These are phyloP conservation scores for Colletotrichum nymphaeae DNA, from an alignment of 2,329 filamentous ascomycete species.

Conservation along the genomic window DNA sequence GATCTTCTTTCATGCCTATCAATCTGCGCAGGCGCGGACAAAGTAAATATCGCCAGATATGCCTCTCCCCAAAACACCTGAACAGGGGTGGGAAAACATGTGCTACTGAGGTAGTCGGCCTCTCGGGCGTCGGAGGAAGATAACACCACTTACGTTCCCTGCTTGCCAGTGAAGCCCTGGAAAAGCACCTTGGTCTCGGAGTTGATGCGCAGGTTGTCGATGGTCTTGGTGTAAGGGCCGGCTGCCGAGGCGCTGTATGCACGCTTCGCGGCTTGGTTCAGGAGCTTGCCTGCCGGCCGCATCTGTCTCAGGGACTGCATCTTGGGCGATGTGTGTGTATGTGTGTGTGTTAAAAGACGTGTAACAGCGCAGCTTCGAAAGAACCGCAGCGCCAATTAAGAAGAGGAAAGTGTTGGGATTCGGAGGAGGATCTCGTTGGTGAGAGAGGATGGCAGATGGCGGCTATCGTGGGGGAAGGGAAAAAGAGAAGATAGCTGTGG, in stretches of 20 bases:
- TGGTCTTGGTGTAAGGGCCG: constrained; percentile 77
- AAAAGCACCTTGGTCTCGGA: constrained; percentile 92
- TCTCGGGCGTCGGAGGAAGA: constrained; percentile 12
- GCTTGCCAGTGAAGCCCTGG: constrained; percentile 97
- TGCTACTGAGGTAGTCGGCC: neutral
- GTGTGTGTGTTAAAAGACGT: constrained; percentile 25
- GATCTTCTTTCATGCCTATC: neutral
- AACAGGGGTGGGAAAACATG: constrained; percentile 9
- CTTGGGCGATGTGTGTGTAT: constrained; percentile 47
- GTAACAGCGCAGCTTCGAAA: constrained; percentile 27
- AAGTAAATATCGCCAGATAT: constrained; percentile 2
- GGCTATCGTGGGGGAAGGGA: constrained; percentile 11
- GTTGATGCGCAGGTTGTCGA: constrained; percentile 93
- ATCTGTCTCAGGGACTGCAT: constrained; percentile 89
- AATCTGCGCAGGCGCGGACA: neutral
- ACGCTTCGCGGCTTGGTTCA: constrained; percentile 74
- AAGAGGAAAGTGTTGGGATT: neutral
- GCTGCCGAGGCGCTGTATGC: constrained; percentile 77
- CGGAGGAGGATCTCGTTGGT: constrained; percentile 3
- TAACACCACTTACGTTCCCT: constrained; percentile 80
- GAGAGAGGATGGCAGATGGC: constrained; percentile 3
- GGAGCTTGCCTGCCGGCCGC: constrained; percentile 75
- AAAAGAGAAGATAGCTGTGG: constrained; percentile 22
- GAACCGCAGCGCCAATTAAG: constrained; percentile 16
- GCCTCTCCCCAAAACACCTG: neutral